Conservation (phyloP, 2,329 filamentous ascomycete species). For the Chaetothyriales sp. region DNA sequence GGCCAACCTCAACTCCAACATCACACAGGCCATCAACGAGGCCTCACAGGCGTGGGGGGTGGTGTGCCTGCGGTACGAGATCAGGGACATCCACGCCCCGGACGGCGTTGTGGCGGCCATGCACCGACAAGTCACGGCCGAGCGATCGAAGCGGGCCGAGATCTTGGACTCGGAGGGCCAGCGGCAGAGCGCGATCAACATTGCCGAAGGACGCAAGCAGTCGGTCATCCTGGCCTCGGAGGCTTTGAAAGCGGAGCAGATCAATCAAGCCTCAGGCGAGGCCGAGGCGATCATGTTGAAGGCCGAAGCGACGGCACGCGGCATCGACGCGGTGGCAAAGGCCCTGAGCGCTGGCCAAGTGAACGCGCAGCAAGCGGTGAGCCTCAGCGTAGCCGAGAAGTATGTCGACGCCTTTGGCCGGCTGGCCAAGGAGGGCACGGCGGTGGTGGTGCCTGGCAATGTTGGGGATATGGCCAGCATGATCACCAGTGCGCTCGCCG, state of each 20-base stretch:
- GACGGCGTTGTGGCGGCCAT: slow-evolving; percentile 89
- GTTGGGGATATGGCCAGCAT: slow-evolving; percentile 91
- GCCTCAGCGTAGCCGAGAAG: slow-evolving; percentile 84
- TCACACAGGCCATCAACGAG: slow-evolving; percentile 97
- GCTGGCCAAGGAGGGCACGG: slow-evolving; percentile 87
- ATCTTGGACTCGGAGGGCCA: slow-evolving; percentile 96
- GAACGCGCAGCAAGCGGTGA: slow-evolving; percentile 70
- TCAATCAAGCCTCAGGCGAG: slow-evolving; percentile 87
- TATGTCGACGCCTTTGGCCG: slow-evolving; percentile 92
- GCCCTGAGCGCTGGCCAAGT: slow-evolving; percentile 60
- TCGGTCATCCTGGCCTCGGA: slow-evolving; percentile 92
- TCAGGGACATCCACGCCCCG: slow-evolving; percentile 93
- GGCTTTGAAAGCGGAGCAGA: slow-evolving; percentile 74
- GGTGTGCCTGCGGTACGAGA: slow-evolving; percentile 91
- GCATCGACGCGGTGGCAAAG: slow-evolving; percentile 73
- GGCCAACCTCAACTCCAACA: slow-evolving; percentile 89
- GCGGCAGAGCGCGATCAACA: slow-evolving; percentile 94
- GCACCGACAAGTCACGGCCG: slow-evolving; percentile 95
- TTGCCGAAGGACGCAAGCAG: slow-evolving; percentile 94
- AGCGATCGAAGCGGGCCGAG: slow-evolving; percentile 92
- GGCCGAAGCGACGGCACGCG: slow-evolving; percentile 70
- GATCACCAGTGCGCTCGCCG: slow-evolving; percentile 90
- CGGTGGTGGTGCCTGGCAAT: slow-evolving; percentile 89
- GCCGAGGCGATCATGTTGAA: slow-evolving; percentile 83
- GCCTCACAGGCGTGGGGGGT: slow-evolving; percentile 95